Evolutionary conservation across 2,329 filamentous ascomycete species (phyloP).

Genomic region (Exophiala xenobiotica): DNA sequence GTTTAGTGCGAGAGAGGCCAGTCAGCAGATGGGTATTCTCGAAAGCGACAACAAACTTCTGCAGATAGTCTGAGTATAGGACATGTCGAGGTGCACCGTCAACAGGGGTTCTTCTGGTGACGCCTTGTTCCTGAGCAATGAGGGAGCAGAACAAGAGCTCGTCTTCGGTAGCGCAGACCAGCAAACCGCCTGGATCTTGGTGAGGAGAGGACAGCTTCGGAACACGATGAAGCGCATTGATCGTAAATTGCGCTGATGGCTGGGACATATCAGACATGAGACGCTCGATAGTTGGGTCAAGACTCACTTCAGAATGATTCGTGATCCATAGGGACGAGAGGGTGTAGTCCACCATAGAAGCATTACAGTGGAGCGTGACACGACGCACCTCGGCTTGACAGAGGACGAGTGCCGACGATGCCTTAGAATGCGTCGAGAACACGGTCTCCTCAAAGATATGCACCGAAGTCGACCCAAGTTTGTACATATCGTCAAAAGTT

Average conservation of each 20-base stretch:
- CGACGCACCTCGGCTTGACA: slow-evolving; percentile 20
- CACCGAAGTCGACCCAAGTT: slow-evolving; percentile 18
- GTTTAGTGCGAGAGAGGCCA: background rate
- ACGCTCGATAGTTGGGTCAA: background rate
- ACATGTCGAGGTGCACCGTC: slow-evolving; percentile 45
- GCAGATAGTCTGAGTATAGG: slow-evolving; percentile 46
- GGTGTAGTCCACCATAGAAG: slow-evolving; percentile 16
- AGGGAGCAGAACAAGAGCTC: slow-evolving; percentile 51
- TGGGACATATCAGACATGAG: slow-evolving; percentile 9
- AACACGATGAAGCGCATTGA: slow-evolving; percentile 40
- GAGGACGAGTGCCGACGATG: slow-evolving; percentile 20
- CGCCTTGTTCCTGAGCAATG: slow-evolving; percentile 36
- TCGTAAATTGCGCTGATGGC: slow-evolving; percentile 13
- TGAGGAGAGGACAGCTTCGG: slow-evolving; percentile 30
- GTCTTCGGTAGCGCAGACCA: slow-evolving; percentile 50
- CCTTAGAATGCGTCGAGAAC: background rate
- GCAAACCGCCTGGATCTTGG: slow-evolving; percentile 40
- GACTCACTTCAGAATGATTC: slow-evolving; percentile 20
- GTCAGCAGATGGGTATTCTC: slow-evolving; percentile 26
- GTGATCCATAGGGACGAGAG: slow-evolving; percentile 19
- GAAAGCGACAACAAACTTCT: slow-evolving; percentile 52
- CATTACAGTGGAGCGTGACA: slow-evolving; percentile 20
- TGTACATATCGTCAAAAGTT: slow-evolving; percentile 22
- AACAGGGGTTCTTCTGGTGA: slow-evolving; percentile 42
- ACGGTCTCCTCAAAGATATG: slow-evolving; percentile 11